These are phyloP conservation scores for Quercus tomentella DNA, from an alignment of 331 rosid species.

Conservation along the genomic window DNA sequence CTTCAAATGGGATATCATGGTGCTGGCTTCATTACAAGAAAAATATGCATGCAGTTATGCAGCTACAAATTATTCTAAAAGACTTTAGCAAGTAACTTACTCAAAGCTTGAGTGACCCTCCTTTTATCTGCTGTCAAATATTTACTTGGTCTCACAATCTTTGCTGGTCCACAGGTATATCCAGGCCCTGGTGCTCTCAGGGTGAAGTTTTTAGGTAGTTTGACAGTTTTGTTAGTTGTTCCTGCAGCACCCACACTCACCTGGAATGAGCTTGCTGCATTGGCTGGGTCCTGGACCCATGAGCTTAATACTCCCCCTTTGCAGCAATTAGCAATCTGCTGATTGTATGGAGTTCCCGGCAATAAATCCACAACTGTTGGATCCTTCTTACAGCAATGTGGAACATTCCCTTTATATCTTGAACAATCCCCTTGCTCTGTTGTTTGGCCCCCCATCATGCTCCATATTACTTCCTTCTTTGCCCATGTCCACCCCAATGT, in stretches of 20 bases:
- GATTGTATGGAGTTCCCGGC: constrained; percentile 92
- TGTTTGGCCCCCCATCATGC: constrained; percentile 86
- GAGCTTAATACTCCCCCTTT: constrained; percentile 84
- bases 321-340: constrained; percentile 93
- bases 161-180: constrained; percentile 95
- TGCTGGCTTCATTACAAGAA: not conserved
- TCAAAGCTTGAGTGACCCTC: constrained; percentile 88
- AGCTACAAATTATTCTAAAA: not conserved
- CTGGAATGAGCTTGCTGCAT: constrained; percentile 82
- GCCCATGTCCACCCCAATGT: constrained; percentile 95
- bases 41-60: not conserved
- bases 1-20: not conserved
- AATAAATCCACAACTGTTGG: constrained; percentile 85
- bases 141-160: constrained; percentile 58
- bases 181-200: constrained; percentile 93
- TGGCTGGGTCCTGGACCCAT: constrained; percentile 74
- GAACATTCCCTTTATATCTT: constrained; percentile 65
- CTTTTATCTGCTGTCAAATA: constrained; percentile 70
- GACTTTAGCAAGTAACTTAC: constrained; percentile 48
- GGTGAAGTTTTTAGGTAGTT: constrained; percentile 80
- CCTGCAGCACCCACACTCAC: constrained; percentile 90
- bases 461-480: constrained; percentile 88
- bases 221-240: constrained; percentile 80
- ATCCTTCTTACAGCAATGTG: constrained; percentile 89
- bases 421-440: constrained; percentile 98